A percentile compares a stretch with the other conserved stretches of the same genome.
phyloP scores from a whole-genome alignment of 345 rosid species.

The Anastatica hierochuntica region DNA sequence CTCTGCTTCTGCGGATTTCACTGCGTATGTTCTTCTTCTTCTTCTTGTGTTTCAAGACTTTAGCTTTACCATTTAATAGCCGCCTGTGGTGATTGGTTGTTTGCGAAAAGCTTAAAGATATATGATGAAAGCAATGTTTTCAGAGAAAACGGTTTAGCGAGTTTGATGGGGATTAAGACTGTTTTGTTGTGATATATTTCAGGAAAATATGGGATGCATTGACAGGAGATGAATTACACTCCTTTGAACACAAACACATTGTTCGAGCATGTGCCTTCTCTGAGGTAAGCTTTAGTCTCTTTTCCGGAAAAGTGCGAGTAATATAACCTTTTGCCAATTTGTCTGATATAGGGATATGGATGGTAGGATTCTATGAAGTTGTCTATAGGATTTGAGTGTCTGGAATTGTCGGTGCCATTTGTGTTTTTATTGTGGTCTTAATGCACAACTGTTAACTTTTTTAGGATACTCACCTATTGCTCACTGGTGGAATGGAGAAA shows the following conservation, averaged over 20 bases:
- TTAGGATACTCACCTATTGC: constrained; percentile 76
- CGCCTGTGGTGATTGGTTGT: too few relatives aligned
- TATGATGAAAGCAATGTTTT: too few relatives aligned
- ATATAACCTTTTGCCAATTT: too few relatives aligned
- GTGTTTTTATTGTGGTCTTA: constrained; percentile 6
- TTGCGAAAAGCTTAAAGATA: too few relatives aligned
- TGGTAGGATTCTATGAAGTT: too few relatives aligned
- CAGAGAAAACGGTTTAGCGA: too few relatives aligned
- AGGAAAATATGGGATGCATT: constrained; percentile 93
- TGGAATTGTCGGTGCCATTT: not conserved
- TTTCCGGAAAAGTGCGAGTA: too few relatives aligned
- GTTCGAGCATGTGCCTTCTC: constrained; percentile 90
- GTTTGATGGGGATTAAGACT: too few relatives aligned
- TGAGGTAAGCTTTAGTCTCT: constrained; percentile 42
- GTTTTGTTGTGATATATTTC: constrained; percentile 3
- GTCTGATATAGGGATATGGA: too few relatives aligned
- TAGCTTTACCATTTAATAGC: not conserved
- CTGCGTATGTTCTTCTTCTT: constrained; percentile 21
- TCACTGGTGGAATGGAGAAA: constrained; percentile 96
- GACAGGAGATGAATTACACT: constrained; percentile 77
- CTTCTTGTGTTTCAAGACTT: not conserved
- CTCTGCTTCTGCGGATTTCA: constrained; percentile 96
- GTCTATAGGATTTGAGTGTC: too few relatives aligned
- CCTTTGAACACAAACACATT: constrained; percentile 90
- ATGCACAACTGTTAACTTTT: not conserved